These are phyloP conservation scores for Sporisorium reilianum DNA, from an alignment of 1,284 basidiomycete species.

Conservation along the genomic window DNA sequence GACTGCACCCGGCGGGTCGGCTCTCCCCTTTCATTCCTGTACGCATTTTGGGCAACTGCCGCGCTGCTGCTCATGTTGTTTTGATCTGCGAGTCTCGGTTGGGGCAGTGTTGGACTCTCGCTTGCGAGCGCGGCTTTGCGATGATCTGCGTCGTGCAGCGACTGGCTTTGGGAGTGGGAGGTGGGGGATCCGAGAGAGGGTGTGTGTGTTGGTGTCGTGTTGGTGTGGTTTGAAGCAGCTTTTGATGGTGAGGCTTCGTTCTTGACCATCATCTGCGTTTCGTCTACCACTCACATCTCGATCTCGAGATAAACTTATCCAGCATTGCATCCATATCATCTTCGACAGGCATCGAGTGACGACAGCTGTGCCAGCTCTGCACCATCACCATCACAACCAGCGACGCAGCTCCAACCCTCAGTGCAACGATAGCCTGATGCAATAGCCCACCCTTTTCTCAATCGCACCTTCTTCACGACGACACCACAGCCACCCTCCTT, in stretches of 20 bases:
- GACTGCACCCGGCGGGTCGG: too few relatives aligned
- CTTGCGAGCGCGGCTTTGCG: neutral
- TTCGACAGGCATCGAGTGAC: neutral
- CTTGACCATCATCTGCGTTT: slow-evolving; percentile 19
- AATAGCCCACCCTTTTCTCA: too few relatives aligned
- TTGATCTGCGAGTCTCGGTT: too few relatives aligned
- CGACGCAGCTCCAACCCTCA: neutral
- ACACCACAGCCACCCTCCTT: too few relatives aligned
- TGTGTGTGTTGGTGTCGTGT: neutral
- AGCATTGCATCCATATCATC: neutral
- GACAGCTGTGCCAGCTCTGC: too few relatives aligned
- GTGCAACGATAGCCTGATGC: too few relatives aligned
- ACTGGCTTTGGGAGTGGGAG: too few relatives aligned
- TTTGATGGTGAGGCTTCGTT: neutral
- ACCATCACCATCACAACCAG: too few relatives aligned
- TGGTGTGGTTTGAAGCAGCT: neutral
- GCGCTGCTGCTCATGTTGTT: neutral
- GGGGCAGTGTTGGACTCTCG: slow-evolving; percentile 2
- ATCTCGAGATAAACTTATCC: neutral
- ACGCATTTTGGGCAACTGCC: too few relatives aligned
- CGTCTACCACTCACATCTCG: neutral
- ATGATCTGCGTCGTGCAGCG: slow-evolving; percentile 4
- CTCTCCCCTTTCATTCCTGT: neutral
- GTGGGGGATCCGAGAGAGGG: too few relatives aligned
- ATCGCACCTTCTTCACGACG: too few relatives aligned